These are phyloP conservation scores for Didymella arachidicola DNA, from an alignment of 2,329 filamentous ascomycete genomes.

Conservation along the genomic window DNA sequence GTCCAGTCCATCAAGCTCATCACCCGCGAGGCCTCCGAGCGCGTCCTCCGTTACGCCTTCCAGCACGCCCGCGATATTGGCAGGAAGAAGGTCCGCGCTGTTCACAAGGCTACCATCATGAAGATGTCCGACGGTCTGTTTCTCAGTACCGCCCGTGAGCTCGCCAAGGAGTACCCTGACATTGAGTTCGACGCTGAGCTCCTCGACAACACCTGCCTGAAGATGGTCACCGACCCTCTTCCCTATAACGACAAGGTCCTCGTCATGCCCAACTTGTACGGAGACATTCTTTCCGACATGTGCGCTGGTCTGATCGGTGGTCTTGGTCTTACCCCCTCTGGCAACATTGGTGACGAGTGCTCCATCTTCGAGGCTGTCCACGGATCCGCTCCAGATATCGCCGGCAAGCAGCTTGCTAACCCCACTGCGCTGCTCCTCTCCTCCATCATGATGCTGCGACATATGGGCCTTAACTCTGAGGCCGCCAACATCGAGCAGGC, in stretches of 20 bases:
- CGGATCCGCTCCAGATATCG: slow-evolving; percentile 95
- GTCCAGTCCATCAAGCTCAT: slow-evolving; percentile 99
- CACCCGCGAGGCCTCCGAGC: slow-evolving; percentile 91
- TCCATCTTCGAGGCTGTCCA: slow-evolving; percentile 99
- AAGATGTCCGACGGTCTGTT: slow-evolving; percentile 99
- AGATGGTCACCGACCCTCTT: slow-evolving; percentile 94
- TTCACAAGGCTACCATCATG: slow-evolving; percentile 99
- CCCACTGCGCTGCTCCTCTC: slow-evolving; percentile 93
- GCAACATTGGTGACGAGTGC: slow-evolving; percentile 99
- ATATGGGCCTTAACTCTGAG: slow-evolving; percentile 90
- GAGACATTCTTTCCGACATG: slow-evolving; percentile 99
- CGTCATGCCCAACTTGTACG: slow-evolving; percentile 97
- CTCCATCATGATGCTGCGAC: slow-evolving; percentile 99
- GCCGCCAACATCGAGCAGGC: slow-evolving; percentile 90
- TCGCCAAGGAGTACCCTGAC: slow-evolving; percentile 93
- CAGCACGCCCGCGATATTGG: slow-evolving; percentile 94
- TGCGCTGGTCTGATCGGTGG: slow-evolving; percentile 98
- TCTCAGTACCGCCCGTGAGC: slow-evolving; percentile 82
- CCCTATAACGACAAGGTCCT: slow-evolving; percentile 99
- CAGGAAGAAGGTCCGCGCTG: slow-evolving; percentile 94
- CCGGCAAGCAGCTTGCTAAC: slow-evolving; percentile 94
- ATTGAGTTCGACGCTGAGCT: slow-evolving; percentile 98
- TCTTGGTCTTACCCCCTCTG: slow-evolving; percentile 94
- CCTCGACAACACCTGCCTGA: slow-evolving; percentile 98
- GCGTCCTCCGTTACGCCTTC: slow-evolving; percentile 96